Conservation (phyloP, 495 filamentous ascomycete species). For the Lindgomyces ingoldianus region DNA sequence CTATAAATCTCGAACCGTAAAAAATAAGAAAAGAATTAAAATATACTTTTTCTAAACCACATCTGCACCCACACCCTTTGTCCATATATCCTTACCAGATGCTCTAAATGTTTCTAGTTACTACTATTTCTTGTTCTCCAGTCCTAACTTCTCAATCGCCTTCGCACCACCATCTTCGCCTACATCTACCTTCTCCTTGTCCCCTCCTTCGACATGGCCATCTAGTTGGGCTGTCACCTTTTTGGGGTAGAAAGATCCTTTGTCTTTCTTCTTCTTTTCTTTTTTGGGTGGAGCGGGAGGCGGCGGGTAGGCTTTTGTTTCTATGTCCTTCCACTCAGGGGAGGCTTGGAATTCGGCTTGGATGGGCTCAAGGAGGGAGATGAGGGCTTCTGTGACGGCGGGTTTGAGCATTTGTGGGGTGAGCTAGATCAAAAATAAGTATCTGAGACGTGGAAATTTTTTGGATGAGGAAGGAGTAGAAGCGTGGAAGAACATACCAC, state of each 20-base stretch:
- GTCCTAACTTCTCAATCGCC: slow-evolving; percentile 46
- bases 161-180: slow-evolving; percentile 42
- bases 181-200: slow-evolving; percentile 44
- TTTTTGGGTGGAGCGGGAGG: slow-evolving; percentile 64
- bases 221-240: slow-evolving; percentile 42
- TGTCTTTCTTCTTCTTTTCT: slow-evolving; percentile 78
- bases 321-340: slow-evolving; percentile 78
- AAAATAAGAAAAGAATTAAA: neutral
- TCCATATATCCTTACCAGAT: neutral
- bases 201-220: slow-evolving; percentile 45
- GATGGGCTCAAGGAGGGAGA: slow-evolving; percentile 72
- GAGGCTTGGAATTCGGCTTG: slow-evolving; percentile 67
- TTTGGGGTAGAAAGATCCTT: slow-evolving; percentile 65
- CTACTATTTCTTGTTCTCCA: slow-evolving; percentile 30
- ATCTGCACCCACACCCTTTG: neutral
- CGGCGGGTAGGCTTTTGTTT: slow-evolving; percentile 79
- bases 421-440: slow-evolving; percentile 56
- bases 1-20: neutral
- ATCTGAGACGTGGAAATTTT: neutral
- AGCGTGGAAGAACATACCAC: slow-evolving; percentile 55
- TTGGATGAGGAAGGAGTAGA: neutral
- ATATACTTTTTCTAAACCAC: neutral
- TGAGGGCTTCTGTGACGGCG: slow-evolving; percentile 69
- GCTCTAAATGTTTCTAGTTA: neutral
- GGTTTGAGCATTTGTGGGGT: slow-evolving; percentile 83